Evolutionary conservation across 768 basidiomycete species (phyloP), one percentile per base, ranked within the genome.

Genomic region (Gelatoporia subvermispora): DNA sequence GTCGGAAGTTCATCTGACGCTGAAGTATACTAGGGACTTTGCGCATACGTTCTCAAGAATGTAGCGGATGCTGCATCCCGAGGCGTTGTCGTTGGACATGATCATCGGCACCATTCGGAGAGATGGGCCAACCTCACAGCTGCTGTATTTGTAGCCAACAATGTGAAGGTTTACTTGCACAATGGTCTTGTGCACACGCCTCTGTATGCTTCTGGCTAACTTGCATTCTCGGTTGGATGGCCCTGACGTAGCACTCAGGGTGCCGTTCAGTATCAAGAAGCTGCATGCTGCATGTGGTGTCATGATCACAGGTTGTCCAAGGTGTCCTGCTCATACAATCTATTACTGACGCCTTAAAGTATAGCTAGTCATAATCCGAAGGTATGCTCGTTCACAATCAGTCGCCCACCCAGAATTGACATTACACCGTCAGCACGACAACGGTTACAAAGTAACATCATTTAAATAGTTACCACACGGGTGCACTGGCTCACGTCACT

Each of bases 281-380:
- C 60, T 89, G 40, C 70, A 70, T 10, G 89, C 91, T 3, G 83
- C 85, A 1, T 85, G 85, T 51, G 92, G 92, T 17, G 80, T 93
- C 2, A 94, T 94, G 92, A 86, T 94, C 43, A 94, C 92, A 54
- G 89, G 87, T 83, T 41, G 36, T 68, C 58, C 16, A 34, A 34
- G 40, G 49, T 43, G 38, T 43, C 44, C 44, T 16, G 5, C 34
- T 31, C 11, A 39, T 4, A 2, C 8, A 40, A 38, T 40, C 8
- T 23, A 47, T 43, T 22, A 44, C 44, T 52, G 3, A 48, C 43
- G 25, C 1, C 1, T 38, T 43, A 39, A 31, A 20, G 35, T 53
- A 0, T 49, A 84, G 89, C 90, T 2, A 88, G 85, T 52, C 92
- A 94, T 59, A 94, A 94, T 61, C 92, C 91, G 0, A 92, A 90